Percentiles rank a stretch among this genome's conserved stretches.
These are phyloP conservation scores for Podospora fimiseda DNA, from an alignment of 495 filamentous ascomycete genomes.

Conservation along the genomic window DNA sequence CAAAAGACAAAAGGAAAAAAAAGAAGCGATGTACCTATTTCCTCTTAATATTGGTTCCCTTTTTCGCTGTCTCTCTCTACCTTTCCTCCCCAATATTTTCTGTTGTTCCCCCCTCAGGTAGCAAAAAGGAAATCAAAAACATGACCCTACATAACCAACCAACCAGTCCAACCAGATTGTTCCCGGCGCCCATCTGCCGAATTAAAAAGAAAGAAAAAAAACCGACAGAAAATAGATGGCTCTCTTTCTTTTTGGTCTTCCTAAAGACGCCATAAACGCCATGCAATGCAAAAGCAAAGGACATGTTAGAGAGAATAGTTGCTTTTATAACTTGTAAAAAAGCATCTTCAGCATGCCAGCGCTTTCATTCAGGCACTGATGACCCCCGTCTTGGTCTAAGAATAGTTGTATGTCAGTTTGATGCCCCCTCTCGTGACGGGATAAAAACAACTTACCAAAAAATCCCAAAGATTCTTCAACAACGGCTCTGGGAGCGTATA, in stretches of 20 bases:
- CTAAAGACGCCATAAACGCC: slow-evolving; percentile 5
- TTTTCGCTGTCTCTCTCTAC: too few relatives aligned
- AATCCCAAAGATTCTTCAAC: slow-evolving; percentile 92
- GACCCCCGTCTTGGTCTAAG: neutral
- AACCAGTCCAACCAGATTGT: neutral
- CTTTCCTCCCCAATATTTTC: too few relatives aligned
- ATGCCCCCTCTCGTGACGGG: too few relatives aligned
- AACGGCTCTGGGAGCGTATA: slow-evolving; percentile 84
- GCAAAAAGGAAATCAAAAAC: too few relatives aligned
- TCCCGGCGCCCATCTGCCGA: neutral
- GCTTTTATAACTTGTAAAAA: neutral
- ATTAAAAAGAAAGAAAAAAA: neutral
- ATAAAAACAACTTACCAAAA: slow-evolving; percentile 36
- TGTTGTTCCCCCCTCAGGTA: too few relatives aligned
- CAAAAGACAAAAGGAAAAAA: neutral
- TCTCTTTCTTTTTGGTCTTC: slow-evolving; percentile 11
- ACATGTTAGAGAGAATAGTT: neutral
- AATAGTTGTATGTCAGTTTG: neutral
- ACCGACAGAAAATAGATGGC: neutral
- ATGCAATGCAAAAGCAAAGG: slow-evolving; percentile 2
- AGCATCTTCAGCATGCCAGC: neutral
- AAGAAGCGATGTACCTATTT: neutral
- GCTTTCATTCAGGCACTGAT: neutral
- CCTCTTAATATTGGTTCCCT: neutral
- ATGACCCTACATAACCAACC: too few relatives aligned